Evolutionary conservation across 2,329 filamentous ascomycete species (phyloP), one percentile per base, ranked within the genome.

Genomic region (Diaporthe australafricana): DNA sequence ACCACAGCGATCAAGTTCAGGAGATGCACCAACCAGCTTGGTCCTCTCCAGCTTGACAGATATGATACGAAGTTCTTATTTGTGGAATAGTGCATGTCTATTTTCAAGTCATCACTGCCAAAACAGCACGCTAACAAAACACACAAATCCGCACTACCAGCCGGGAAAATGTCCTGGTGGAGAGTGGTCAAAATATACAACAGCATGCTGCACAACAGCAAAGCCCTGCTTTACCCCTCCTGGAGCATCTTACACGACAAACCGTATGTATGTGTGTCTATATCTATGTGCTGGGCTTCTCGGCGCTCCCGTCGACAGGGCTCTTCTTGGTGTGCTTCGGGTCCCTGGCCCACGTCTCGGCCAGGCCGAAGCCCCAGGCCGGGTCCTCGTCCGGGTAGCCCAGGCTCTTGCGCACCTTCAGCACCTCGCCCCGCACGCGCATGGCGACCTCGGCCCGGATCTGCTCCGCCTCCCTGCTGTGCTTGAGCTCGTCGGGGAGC

Each of bases 311-410:
- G 69, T 90, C 88, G 8, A 90, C 86, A 5, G 84, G 81, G 73
- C 88, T 90, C 79, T 82, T 86, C 76, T 86, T 89, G 70, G 81
- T 84, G 55, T 83, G 80, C 42, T 80, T 80, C 20, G 84, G 85
- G 73, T 89, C 87, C 62, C 83, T 83, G 2, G 88, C 85, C 92
- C 94, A 98, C 1, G 95, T 98, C 81, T 96, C 93, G 0, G 93
- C 94, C 35, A 95, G 83, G 11, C 91, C 92, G 60, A 91, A 88
- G 75, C 93, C 91, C 65, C 56, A 53, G 16, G 55, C 66, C 0
- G 93, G 91, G 76, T 97, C 94, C 76, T 97, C 92, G 72, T 97
- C 94, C 0, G 93, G 89, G 74, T 93, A 90, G 1, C 95, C 95
- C 71, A 93, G 84, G 55, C 87, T 87, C 75, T 89, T 87, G 74